These are phyloP conservation scores for Citrus cavaleriei DNA, from an alignment of 345 rosid genomes.

Conservation along the genomic window DNA sequence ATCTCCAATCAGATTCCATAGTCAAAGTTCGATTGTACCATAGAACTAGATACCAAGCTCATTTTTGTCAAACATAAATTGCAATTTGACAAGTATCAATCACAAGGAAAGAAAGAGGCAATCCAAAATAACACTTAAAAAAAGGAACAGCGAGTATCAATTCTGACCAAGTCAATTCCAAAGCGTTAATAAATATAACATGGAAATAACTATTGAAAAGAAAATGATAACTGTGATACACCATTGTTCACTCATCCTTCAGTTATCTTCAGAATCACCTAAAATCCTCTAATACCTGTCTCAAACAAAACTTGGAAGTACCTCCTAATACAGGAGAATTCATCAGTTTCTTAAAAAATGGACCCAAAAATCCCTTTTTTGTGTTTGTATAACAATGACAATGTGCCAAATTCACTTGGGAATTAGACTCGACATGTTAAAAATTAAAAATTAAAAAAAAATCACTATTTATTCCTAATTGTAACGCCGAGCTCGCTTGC, in stretches of 20 bases:
- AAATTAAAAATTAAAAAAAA: not conserved
- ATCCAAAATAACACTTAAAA: not conserved
- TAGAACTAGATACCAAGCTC: not conserved
- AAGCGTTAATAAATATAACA: not conserved
- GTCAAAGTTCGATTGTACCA: not conserved
- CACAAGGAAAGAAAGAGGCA: not conserved
- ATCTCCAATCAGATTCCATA: not conserved
- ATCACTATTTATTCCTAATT: conserved; percentile 44
- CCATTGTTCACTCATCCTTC: not conserved
- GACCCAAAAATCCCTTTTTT: not conserved
- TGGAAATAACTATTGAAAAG: conserved; percentile 2
- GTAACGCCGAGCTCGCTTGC: conserved; percentile 82
- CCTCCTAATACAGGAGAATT: not conserved
- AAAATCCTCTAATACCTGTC: not conserved
- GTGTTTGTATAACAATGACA: not conserved
- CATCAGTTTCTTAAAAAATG: not conserved
- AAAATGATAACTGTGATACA: not conserved
- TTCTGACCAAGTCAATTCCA: conserved; percentile 9
- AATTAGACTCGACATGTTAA: not conserved
- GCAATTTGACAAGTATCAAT: conserved; percentile 5
- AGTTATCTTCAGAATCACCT: not conserved
- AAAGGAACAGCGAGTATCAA: not conserved
- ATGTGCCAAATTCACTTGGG: conserved; percentile 4
- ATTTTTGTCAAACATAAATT: not conserved
- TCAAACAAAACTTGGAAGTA: not conserved